Conservation (phyloP, 345 rosid genomes). For the Kandelia obovata region DNA sequence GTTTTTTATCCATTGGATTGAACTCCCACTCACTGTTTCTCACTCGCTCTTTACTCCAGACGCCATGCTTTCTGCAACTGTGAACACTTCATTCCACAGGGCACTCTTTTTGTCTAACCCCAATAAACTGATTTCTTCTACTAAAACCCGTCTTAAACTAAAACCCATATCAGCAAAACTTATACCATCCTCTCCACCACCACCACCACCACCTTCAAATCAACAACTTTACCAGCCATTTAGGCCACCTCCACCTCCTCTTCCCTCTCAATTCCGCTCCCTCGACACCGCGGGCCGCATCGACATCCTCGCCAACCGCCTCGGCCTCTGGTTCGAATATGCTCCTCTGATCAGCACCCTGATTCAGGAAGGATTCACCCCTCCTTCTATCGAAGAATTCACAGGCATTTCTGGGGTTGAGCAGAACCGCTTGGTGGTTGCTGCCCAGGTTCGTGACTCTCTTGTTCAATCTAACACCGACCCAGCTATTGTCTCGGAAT, state of each 20-base stretch:
- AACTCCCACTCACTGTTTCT: background rate
- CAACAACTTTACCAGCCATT: constrained; percentile 74
- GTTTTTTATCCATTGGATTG: background rate
- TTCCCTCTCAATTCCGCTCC: constrained; percentile 58
- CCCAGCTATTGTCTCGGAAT: constrained; percentile 49
- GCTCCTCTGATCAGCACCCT: constrained; percentile 80
- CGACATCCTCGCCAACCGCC: constrained; percentile 67
- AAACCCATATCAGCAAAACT: constrained; percentile 40
- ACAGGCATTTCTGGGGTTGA: constrained; percentile 83
- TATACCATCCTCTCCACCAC: constrained; percentile 31
- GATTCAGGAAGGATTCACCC: constrained; percentile 68
- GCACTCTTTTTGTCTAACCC: constrained; percentile 4
- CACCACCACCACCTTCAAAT: constrained; percentile 25
- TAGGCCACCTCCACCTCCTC: constrained; percentile 83
- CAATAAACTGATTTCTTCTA: constrained; percentile 9
- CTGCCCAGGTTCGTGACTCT: constrained; percentile 69
- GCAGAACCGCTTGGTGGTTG: constrained; percentile 79
- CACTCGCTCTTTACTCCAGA: no score
- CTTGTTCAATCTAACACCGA: constrained; percentile 52
- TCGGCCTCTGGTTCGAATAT: constrained; percentile 84
- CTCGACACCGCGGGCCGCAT: constrained; percentile 63
- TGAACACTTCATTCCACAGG: background rate
- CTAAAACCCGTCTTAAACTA: constrained; percentile 27
- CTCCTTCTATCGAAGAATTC: constrained; percentile 62
- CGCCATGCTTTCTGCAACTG: constrained; percentile 16